Conservation (phyloP, 768 basidiomycete species). For the Hypholoma fasciculare region DNA sequence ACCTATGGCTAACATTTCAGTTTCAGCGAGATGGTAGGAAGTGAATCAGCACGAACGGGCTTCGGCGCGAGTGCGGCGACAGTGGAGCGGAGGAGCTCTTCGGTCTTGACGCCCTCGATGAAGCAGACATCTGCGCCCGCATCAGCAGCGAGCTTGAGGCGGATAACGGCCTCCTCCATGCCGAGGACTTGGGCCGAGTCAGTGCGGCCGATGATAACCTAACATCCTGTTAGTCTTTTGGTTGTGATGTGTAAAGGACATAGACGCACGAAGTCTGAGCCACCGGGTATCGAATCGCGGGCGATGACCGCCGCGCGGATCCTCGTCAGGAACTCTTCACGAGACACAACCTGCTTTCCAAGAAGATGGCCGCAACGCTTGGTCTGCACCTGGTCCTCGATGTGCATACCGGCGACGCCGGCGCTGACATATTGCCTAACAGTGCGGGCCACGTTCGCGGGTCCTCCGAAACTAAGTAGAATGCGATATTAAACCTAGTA, state of each 20-base stretch:
- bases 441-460: slow-evolving; percentile 73
- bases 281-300: slow-evolving; percentile 72
- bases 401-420: slow-evolving; percentile 74
- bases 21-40: background rate
- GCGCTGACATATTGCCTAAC: slow-evolving; percentile 65
- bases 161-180: slow-evolving; percentile 71
- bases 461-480: slow-evolving; percentile 58
- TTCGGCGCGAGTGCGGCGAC: slow-evolving; percentile 71
- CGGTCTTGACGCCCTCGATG: slow-evolving; percentile 75
- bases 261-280: slow-evolving; percentile 63
- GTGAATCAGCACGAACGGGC: slow-evolving; percentile 42
- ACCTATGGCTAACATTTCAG: slow-evolving; percentile 34
- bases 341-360: slow-evolving; percentile 79
- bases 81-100: slow-evolving; percentile 62
- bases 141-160: slow-evolving; percentile 69
- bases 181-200: slow-evolving; percentile 79
- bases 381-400: slow-evolving; percentile 81
- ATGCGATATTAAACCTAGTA: background rate
- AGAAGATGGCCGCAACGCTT: slow-evolving; percentile 78
- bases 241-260: background rate
- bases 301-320: slow-evolving; percentile 79
- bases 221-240: background rate
- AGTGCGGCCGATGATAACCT: slow-evolving; percentile 76
- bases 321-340: slow-evolving; percentile 72
- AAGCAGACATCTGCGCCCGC: slow-evolving; percentile 81